A percentile compares a stretch with the other conserved stretches of the same genome.
Conservation (phyloP, 1,139 yeast genomes). For the Saccharomyces hybrid region DNA sequence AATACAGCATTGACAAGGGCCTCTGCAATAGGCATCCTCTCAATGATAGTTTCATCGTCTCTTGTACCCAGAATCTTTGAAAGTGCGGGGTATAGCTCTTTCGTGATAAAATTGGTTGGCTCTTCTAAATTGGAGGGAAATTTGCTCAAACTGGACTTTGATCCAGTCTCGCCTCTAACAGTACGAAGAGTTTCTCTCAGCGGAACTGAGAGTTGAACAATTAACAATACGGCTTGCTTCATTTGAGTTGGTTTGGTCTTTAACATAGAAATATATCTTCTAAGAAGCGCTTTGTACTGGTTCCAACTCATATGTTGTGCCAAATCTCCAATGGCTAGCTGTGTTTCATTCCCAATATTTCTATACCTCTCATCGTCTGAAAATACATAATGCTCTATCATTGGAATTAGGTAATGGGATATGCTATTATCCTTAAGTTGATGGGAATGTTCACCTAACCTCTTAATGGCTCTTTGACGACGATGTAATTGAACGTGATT, state of each 20-base stretch:
- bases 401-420: conserved; percentile 75
- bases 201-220: conserved; percentile 58
- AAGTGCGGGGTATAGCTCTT: conserved; percentile 57
- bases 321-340: conserved; percentile 54
- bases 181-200: conserved; percentile 34
- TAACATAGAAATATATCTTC: conserved; percentile 59
- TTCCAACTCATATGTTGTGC: conserved; percentile 62
- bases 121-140: conserved; percentile 37
- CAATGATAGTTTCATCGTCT: conserved; percentile 70
- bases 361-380: conserved; percentile 49
- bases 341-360: conserved; percentile 67
- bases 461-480: conserved; percentile 73
- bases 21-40: conserved; percentile 74
- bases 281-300: conserved; percentile 69
- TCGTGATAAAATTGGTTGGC: conserved; percentile 46
- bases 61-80: conserved; percentile 52
- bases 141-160: conserved; percentile 22
- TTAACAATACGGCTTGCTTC: conserved; percentile 53
- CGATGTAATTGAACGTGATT: conserved; percentile 80
- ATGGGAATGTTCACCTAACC: conserved; percentile 41
- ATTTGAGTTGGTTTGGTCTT: conserved; percentile 44
- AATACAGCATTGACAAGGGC: conserved; percentile 67
- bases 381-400: conserved; percentile 69
- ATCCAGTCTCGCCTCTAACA: conserved; percentile 12
- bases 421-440: conserved; percentile 51